Evolutionary conservation across 495 filamentous ascomycete species (phyloP), one percentile per base, ranked within the genome.

Genomic region (Tuber indicum): DNA sequence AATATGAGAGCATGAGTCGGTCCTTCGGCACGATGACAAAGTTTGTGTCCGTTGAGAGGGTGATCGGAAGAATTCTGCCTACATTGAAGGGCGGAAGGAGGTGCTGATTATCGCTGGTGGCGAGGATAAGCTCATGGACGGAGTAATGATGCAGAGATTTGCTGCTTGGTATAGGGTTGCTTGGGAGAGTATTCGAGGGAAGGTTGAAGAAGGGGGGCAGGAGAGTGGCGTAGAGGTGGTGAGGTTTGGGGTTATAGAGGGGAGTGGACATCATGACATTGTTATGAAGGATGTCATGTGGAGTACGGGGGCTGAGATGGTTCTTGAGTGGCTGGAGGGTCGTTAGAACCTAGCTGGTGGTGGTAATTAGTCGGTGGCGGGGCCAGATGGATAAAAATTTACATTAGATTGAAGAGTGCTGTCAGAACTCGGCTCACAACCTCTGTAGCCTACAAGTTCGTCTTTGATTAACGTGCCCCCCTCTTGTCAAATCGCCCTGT

Each of bases 1-100:
- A 84, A 9, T 88, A 86, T 74, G 87, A 88, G 76, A 86, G 84
- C 58, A 84, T 87, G 58, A 74, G 85, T 21, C 88, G 84, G 87
- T 82, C 86, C 0, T 3, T 87, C 21, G 84, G 84, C 4, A 86
- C 87, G 86, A 81, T 85, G 45, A 74, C 73, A 26, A 71, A 76
- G 0, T 87, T 88, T 76, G 84, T 85, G 19, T 81, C 84, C 39
- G 79, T 84, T 3, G 46, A 75, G 45, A 83, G 79, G 10, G 76
- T 88, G 0, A 41, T 88, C 1, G 47, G 73, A 19, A 84, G 81
- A 26, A 86, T 87, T 74, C 75, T 82, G 0, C 72, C 75, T 12
- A 44, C 73, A 0, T 17, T 78, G 17, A 71, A 23, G 41, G 21
- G 70, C 45, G 81, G 83, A 10, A 78, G 75, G 75, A 77, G 77